Conservation (phyloP, 495 filamentous ascomycete species). For the Beverwykella pulmonaria region DNA sequence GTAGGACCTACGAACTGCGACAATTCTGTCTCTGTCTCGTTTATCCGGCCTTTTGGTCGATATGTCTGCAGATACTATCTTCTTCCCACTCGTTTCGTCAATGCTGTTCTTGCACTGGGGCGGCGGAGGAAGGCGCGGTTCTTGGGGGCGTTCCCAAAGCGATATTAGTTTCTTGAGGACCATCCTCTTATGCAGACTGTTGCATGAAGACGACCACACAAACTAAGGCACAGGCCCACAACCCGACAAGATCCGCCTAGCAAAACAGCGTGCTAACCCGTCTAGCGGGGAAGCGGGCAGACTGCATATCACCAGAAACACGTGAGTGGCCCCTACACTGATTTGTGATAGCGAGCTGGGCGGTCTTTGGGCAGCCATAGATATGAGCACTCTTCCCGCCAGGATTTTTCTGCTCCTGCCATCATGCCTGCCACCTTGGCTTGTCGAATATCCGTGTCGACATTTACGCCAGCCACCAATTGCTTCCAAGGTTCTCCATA, state of each 20-base stretch:
- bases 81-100: neutral
- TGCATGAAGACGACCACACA: conserved; percentile 16
- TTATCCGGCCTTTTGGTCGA: neutral
- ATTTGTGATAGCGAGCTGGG: conserved; percentile 12
- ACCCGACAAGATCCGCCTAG: conserved; percentile 20
- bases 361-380: conserved; percentile 12
- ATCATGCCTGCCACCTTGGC: neutral
- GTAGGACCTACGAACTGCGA: too few species aligned
- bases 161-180: neutral
- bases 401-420: neutral
- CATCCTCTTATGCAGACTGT: neutral
- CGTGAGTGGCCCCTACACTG: conserved; percentile 24
- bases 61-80: neutral
- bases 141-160: neutral
- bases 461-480: too few species aligned
- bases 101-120: neutral
- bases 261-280: conserved; percentile 4
- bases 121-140: neutral
- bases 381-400: conserved; percentile 12
- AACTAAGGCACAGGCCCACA: conserved; percentile 20
- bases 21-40: too few species aligned
- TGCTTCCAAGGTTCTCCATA: too few species aligned
- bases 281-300: conserved; percentile 33
- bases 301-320: conserved; percentile 24
- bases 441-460: too few species aligned